These are phyloP conservation scores for Leptodermis oblonga DNA, from an alignment of 257 asterid genomes.

Conservation along the genomic window DNA sequence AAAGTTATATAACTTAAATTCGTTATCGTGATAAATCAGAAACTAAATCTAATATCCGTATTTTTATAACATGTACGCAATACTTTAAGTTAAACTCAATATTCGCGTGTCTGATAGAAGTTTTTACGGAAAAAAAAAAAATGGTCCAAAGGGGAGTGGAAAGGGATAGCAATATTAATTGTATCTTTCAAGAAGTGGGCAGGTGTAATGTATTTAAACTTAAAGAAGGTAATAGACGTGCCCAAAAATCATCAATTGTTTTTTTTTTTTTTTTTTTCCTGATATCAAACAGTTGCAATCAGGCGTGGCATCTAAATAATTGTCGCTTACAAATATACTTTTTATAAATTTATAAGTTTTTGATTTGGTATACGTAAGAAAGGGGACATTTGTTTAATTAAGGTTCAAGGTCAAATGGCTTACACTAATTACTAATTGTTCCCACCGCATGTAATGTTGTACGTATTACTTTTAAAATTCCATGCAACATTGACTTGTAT, in stretches of 20 bases:
- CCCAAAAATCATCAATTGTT: conserved; percentile 58
- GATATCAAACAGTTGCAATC: conserved; percentile 27
- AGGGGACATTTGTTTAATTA: not conserved
- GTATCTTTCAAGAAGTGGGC: conserved; percentile 30
- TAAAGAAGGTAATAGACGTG: conserved; percentile 52
- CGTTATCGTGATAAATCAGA: too few species aligned
- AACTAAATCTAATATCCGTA: too few species aligned
- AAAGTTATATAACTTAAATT: too few species aligned
- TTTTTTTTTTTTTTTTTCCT: too few species aligned
- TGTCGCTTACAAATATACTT: conserved; percentile 37
- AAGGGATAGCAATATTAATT: conserved; percentile 23
- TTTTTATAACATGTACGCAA: too few species aligned
- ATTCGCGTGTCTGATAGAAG: too few species aligned
- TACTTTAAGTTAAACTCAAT: too few species aligned
- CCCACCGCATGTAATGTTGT: too few species aligned
- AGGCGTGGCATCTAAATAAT: conserved; percentile 55
- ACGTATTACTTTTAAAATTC: not conserved
- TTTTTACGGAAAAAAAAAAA: conserved; percentile 11
- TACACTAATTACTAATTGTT: not conserved
- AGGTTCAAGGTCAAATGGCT: conserved; percentile 11
- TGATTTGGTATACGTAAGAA: not conserved
- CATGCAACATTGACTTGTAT: not conserved
- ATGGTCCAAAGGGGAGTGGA: conserved; percentile 14
- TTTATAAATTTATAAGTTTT: conserved; percentile 23
- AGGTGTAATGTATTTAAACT: conserved; percentile 32